Percentiles rank a stretch among this genome's conserved stretches.
Conservation (phyloP, 495 filamentous ascomycete genomes). For the Hypoxylon lenormandii region DNA sequence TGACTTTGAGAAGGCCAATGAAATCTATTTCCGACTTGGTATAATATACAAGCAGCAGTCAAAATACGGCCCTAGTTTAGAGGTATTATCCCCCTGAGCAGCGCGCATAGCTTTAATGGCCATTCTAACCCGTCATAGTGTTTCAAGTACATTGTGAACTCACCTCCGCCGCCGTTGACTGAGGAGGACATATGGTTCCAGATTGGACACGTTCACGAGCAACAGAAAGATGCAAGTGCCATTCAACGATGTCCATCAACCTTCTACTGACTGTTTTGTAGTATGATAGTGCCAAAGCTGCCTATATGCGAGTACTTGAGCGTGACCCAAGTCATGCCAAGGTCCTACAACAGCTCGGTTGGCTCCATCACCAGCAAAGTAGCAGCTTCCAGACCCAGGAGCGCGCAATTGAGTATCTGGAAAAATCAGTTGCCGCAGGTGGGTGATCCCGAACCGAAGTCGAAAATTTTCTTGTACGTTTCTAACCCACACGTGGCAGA, state of each 20-base stretch:
- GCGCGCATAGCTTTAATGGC: conserved; percentile 11
- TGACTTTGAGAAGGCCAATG: conserved; percentile 98
- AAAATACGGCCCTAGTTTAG: conserved; percentile 90
- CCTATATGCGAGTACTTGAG: conserved; percentile 92
- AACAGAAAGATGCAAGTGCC: conserved; percentile 92
- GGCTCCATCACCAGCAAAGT: conserved; percentile 97
- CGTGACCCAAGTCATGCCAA: conserved; percentile 97
- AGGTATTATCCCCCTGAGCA: conserved; percentile 67
- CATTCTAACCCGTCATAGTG: conserved; percentile 70
- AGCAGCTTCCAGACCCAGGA: conserved; percentile 89
- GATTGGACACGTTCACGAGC: conserved; percentile 98
- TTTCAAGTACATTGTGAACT: conserved; percentile 96
- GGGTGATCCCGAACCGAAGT: conserved; percentile 52
- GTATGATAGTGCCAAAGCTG: conserved; percentile 91
- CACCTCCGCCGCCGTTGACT: conserved; percentile 90
- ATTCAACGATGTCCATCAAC: conserved; percentile 32
- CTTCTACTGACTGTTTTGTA: conserved; percentile 57
- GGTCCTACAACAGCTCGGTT: conserved; percentile 96
- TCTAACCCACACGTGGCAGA: conserved; percentile 69
- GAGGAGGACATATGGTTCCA: conserved; percentile 99
- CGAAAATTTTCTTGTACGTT: conserved; percentile 22
- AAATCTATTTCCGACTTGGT: conserved; percentile 97
- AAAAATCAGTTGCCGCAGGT: conserved; percentile 97
- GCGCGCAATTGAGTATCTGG: conserved; percentile 93
- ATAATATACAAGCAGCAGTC: conserved; percentile 99